These are phyloP conservation scores for Penicillium sp. DNA, from an alignment of 2,329 filamentous ascomycete genomes.

Conservation along the genomic window DNA sequence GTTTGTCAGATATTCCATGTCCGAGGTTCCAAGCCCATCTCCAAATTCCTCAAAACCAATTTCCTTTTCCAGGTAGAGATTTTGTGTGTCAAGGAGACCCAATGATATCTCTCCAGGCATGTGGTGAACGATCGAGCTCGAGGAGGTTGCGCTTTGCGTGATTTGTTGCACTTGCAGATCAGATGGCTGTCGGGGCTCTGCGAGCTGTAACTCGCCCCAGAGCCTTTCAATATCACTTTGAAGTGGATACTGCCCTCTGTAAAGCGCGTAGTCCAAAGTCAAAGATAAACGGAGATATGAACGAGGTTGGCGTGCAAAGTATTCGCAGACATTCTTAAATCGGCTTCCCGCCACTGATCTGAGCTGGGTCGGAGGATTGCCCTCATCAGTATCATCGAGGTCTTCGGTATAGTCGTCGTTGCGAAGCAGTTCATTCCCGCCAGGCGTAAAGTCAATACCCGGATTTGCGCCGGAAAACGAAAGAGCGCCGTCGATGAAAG, in stretches of 20 bases:
- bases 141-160: neutral
- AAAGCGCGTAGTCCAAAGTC: neutral
- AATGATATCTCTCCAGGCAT: neutral
- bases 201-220: neutral
- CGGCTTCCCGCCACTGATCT: neutral
- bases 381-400: neutral
- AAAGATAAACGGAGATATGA: neutral
- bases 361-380: neutral
- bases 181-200: neutral
- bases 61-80: neutral
- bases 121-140: neutral
- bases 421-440: neutral
- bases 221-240: neutral
- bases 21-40: neutral
- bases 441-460: neutral
- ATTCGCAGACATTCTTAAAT: neutral
- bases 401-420: neutral
- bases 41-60: neutral
- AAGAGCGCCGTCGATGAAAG: neutral
- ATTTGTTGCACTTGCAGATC: neutral
- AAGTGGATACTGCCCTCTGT: neutral
- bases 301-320: slow-evolving; percentile 1
- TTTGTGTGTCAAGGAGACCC: neutral
- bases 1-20: neutral
- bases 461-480: neutral